A percentile compares a stretch with the other conserved stretches of the same genome.
phyloP scores from a whole-genome alignment of 78 protist species.

The Guillardia theta region DNA sequence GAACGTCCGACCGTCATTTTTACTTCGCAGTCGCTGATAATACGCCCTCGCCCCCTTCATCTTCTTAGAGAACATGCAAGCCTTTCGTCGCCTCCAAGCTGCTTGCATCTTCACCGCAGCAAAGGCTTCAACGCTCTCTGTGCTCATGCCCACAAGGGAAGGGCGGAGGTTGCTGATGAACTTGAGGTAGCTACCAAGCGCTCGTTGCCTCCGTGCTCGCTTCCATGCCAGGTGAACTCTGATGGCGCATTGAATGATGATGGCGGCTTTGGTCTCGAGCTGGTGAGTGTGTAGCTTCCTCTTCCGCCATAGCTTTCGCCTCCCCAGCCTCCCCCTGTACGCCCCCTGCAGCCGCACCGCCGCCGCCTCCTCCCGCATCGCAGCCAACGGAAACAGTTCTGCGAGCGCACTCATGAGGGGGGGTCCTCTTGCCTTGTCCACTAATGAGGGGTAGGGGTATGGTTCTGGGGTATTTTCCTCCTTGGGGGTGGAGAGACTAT shows the following conservation, averaged over 20 bases:
- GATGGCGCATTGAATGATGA: not conserved
- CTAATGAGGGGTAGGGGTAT: too few species aligned
- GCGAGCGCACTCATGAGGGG: too few species aligned
- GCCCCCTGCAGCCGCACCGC: not conserved
- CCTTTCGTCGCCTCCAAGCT: conserved; percentile 5
- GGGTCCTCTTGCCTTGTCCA: too few species aligned
- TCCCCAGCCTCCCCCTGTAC: not conserved
- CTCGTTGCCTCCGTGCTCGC: not conserved
- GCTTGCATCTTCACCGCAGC: not conserved
- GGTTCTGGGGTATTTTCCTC: too few species aligned
- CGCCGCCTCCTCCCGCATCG: not conserved
- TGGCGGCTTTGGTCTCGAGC: not conserved
- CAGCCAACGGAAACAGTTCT: too few species aligned
- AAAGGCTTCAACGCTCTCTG: not conserved
- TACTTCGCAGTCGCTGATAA: not conserved
- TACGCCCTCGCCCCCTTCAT: not conserved
- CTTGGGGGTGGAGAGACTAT: too few species aligned
- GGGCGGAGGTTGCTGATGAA: not conserved
- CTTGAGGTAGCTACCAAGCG: not conserved
- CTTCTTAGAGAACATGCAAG: not conserved
- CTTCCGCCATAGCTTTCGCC: not conserved
- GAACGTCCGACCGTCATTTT: not conserved
- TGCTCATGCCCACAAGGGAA: not conserved
- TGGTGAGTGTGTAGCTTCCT: not conserved
- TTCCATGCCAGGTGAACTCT: not conserved